Base-by-base conservation (phyloP, 768 basidiomycete species). In the Pulveroboletus sp. region DNA sequence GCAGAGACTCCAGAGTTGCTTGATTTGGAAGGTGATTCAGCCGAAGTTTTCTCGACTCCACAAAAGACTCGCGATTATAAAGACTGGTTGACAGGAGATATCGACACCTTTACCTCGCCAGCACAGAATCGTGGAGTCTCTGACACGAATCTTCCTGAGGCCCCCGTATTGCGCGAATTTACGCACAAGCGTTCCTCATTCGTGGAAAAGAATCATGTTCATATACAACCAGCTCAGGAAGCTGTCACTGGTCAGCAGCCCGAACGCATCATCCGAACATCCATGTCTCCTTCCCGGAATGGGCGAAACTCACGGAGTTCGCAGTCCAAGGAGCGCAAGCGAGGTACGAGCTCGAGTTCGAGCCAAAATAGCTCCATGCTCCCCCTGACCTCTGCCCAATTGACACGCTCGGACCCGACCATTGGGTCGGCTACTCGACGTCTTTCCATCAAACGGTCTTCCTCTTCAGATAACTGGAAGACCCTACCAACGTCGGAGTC, bases 81-180 rank as follows among this genome's bases (percentile, higher is more conserved):
- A 54, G 87, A 90, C 60, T 89, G 89, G 88, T 68, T 92, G 29
- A 89, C 90, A 16, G 89, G 89, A 9, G 77, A 78, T 45, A 78
- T 81, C 47, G 73, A 77, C 37, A 69, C 74, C n/a, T 37, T 50
- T 6, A 24, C 38, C 27, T 57, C 57, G 11, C 50, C 57, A 19
- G 34, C 31, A n/a, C 61, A 58, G 52, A 62, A 56, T 6, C 51
- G 42, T 44, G 49, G 33, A 29, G 19, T 47, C 20, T 43, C 53
- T 20, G 52, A 57, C n/a, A 36, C 41, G 20, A 50, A 63, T 21
- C 40, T 24, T 33, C 47, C 62, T 33, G 68, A 72, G 39, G 65
- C 72, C 19, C 78, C 83, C 4, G 69, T 84, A 25, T 66, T 88
- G 43, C 81, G 87, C 46, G 79, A 84, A 17, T 85, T 84, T 16